Evolutionary conservation across 2,329 filamentous ascomycete genomes (phyloP).

Genomic region (Trichoderma koningii): DNA sequence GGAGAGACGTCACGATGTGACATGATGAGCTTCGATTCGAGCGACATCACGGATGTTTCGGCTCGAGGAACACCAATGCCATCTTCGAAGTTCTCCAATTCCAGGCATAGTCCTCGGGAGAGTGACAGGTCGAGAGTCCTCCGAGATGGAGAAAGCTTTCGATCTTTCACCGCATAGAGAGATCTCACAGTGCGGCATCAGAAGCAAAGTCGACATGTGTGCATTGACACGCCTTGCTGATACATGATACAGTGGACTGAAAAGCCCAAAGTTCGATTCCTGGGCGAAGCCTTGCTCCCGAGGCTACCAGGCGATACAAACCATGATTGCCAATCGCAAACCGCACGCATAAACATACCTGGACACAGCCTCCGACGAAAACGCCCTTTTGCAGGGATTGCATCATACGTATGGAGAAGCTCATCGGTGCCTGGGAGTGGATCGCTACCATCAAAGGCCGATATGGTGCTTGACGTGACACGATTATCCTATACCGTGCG

Average conservation of each 20-base stretch:
- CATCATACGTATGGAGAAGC: conserved; percentile 4
- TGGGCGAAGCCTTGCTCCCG: neutral
- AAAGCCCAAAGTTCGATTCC: too few species aligned
- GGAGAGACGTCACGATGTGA: conserved; percentile 23
- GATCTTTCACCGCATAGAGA: neutral
- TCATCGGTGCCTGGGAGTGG: conserved; percentile 16
- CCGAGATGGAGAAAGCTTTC: neutral
- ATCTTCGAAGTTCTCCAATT: neutral
- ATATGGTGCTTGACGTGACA: neutral
- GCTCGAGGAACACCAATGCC: conserved; percentile 14
- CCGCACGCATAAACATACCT: neutral
- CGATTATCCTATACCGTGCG: neutral
- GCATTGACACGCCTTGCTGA: neutral
- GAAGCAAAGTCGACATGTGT: neutral
- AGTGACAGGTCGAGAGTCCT: neutral
- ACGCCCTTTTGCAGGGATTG: neutral
- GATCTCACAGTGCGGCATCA: neutral
- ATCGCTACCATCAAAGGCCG: neutral
- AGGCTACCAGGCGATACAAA: neutral
- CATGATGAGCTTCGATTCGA: conserved; percentile 6
- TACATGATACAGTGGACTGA: neutral
- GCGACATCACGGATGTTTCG: conserved; percentile 19
- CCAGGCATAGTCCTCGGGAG: neutral
- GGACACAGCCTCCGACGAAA: neutral
- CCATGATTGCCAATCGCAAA: neutral